Conservation (phyloP, 257 asterid genomes). For the Leonotis leonurus region DNA sequence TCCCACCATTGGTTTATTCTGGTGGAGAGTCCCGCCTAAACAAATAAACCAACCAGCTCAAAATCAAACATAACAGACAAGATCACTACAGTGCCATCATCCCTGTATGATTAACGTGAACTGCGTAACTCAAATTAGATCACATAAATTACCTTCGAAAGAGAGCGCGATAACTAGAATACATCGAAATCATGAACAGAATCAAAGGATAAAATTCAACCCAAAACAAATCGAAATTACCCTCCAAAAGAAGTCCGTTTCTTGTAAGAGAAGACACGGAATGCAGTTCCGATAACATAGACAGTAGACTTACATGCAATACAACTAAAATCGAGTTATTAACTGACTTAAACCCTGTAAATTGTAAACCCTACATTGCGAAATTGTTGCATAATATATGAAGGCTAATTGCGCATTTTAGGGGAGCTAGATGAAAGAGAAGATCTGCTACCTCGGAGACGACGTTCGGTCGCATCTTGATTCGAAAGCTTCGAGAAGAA, state of each 20-base stretch:
- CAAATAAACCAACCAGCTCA: slow-evolving; percentile 20
- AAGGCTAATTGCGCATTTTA: background rate
- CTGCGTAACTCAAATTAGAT: background rate
- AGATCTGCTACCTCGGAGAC: slow-evolving; percentile 65
- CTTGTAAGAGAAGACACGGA: background rate
- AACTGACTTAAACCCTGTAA: slow-evolving; percentile 16
- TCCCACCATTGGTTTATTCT: slow-evolving; percentile 95
- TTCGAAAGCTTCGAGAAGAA: slow-evolving; percentile 32
- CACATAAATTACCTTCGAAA: background rate
- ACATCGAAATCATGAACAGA: background rate
- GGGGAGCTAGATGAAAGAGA: background rate
- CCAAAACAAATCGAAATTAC: background rate
- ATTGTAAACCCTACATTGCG: slow-evolving; percentile 22
- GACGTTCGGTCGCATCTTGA: slow-evolving; percentile 68
- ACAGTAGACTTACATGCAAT: background rate
- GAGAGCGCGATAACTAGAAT: background rate
- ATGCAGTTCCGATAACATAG: background rate
- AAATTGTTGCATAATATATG: background rate
- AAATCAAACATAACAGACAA: background rate
- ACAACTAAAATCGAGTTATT: background rate
- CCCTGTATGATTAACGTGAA: no score
- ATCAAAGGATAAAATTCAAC: background rate
- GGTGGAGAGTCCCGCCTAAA: slow-evolving; percentile 76
- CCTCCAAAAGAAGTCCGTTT: background rate
- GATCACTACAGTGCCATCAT: no score